Percentiles rank a stretch among this genome's conserved stretches.
Conservation (phyloP, 495 filamentous ascomycete genomes). For the Trichocladium antarcticum region DNA sequence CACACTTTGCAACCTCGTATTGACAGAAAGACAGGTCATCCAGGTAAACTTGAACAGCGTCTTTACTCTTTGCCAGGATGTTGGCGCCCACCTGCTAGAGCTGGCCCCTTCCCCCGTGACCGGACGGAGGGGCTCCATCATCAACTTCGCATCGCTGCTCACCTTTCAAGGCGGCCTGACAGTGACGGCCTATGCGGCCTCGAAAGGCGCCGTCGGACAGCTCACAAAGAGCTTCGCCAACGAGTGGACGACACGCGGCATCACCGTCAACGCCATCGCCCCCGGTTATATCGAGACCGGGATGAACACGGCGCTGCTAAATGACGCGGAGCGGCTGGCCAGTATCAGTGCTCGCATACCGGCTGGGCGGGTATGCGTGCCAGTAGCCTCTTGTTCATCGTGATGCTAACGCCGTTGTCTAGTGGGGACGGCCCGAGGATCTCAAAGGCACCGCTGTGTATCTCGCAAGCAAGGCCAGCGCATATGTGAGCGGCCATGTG, state of each 20-base stretch:
- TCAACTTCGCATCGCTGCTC: conserved; percentile 77
- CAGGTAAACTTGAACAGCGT: conserved; percentile 77
- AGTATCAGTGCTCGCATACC: conserved; percentile 78
- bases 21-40: conserved; percentile 53
- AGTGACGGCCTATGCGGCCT: conserved; percentile 82
- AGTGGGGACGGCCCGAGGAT: conserved; percentile 78
- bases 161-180: conserved; percentile 88
- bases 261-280: conserved; percentile 75
- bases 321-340: conserved; percentile 53
- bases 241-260: conserved; percentile 69
- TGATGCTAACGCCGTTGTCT: not conserved
- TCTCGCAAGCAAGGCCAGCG: conserved; percentile 62
- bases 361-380: conserved; percentile 45
- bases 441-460: conserved; percentile 79
- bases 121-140: conserved; percentile 60
- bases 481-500: conserved; percentile 72
- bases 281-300: conserved; percentile 77
- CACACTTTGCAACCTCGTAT: not conserved
- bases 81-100: conserved; percentile 71
- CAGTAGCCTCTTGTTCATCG: not conserved
- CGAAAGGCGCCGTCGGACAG: conserved; percentile 77
- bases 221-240: conserved; percentile 82
- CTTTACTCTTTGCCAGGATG: conserved; percentile 73
- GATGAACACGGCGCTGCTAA: conserved; percentile 78
- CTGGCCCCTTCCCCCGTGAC: conserved; percentile 41